These are phyloP conservation scores for Gillenia trifoliata DNA, from an alignment of 306 rosid genomes.

Conservation along the genomic window DNA sequence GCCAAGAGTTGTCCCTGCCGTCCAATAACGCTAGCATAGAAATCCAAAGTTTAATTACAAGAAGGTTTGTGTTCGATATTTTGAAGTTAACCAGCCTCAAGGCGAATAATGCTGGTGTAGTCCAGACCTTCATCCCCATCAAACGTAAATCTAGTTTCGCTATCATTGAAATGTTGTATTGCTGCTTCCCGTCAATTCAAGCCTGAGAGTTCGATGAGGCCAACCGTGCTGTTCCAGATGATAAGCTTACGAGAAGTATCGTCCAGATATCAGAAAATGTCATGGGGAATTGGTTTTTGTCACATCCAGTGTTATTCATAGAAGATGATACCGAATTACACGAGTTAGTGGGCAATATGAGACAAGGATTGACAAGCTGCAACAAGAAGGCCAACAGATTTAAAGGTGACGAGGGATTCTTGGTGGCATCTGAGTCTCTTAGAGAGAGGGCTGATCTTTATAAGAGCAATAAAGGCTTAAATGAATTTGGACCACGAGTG, in stretches of 20 bases:
- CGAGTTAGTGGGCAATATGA: background rate
- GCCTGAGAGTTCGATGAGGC: background rate
- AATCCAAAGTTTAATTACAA: background rate
- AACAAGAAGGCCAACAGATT: background rate
- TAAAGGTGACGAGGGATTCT: slow-evolving; percentile 7
- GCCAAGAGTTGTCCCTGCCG: background rate
- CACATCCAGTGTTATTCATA: background rate
- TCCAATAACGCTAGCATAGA: background rate
- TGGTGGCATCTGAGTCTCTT: background rate
- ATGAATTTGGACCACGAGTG: background rate
- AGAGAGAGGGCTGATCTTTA: slow-evolving; percentile 4
- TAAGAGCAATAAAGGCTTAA: too few species aligned
- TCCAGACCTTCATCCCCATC: background rate
- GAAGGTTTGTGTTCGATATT: slow-evolving; percentile 12
- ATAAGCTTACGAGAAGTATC: background rate
- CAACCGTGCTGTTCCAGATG: background rate
- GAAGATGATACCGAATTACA: background rate
- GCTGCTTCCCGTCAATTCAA: background rate
- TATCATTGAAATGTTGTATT: background rate
- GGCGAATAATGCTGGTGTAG: background rate
- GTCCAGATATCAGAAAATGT: background rate
- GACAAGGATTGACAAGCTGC: background rate
- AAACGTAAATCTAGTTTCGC: background rate
- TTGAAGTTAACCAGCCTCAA: slow-evolving; percentile 7
- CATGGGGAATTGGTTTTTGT: slow-evolving; percentile 2